Evolutionary conservation across 176 grass and related monocot species (phyloP).

Genomic region (bread wheat (Triticum aestivum)): IWGSC_CS_RefSeq_v2.1 NC_057795.1:617282189-617282688

Average conservation of each 20-base stretch:
- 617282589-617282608: constrained; percentile 87
- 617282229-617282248: constrained; percentile 80
- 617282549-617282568: constrained; percentile 76
- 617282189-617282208: constrained; percentile 2
- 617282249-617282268: constrained; percentile 75
- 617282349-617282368: neutral
- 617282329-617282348: constrained; percentile 71
- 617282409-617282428: neutral
- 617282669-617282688: neutral
- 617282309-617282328: constrained; percentile 89
- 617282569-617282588: constrained; percentile 93
- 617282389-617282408: neutral
- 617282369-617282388: constrained; percentile 5
- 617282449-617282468: neutral
- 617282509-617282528: constrained; percentile 49
- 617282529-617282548: constrained; percentile 92
- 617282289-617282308: constrained; percentile 83
- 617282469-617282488: neutral
- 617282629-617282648: neutral
- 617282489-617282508: constrained; percentile 18
- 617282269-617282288: constrained; percentile 74
- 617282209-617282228: constrained; percentile 22
- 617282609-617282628: neutral
- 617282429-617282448: neutral
- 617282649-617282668: constrained; percentile 29